phyloP scores from a whole-genome alignment of 2,329 filamentous ascomycete species.

The Aspergillaceae sp. region DNA sequence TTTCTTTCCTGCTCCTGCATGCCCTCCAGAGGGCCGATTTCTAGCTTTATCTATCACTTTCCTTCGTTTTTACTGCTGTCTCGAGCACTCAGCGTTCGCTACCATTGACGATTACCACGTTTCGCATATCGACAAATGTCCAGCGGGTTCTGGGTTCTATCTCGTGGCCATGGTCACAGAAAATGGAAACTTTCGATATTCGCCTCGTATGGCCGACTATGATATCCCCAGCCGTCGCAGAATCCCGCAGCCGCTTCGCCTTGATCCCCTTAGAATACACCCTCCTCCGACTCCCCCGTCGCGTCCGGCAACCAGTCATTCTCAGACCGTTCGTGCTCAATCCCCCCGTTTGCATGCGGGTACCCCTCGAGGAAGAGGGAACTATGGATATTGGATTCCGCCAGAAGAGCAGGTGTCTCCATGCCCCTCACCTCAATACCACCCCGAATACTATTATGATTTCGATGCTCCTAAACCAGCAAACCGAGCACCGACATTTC shows the following conservation, averaged over 20 bases:
- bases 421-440: slow-evolving; percentile 10
- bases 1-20: neutral
- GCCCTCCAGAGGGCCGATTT: too few species aligned
- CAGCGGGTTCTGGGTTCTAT: slow-evolving; percentile 26
- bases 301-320: slow-evolving; percentile 11
- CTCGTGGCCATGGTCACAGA: slow-evolving; percentile 39
- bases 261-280: slow-evolving; percentile 23
- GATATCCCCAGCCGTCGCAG: slow-evolving; percentile 23
- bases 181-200: slow-evolving; percentile 30
- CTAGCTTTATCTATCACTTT: neutral
- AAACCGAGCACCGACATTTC: slow-evolving; percentile 15
- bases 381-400: slow-evolving; percentile 5
- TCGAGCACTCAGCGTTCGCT: slow-evolving; percentile 1
- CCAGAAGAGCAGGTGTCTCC: slow-evolving; percentile 11
- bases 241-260: slow-evolving; percentile 20
- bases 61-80: neutral
- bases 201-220: slow-evolving; percentile 23
- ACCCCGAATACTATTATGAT: slow-evolving; percentile 4
- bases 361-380: neutral
- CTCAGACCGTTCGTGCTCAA: slow-evolving; percentile 12
- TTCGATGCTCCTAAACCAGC: slow-evolving; percentile 9
- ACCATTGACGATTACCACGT: slow-evolving; percentile 5
- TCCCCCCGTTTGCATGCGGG: slow-evolving; percentile 15
- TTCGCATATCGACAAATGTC: slow-evolving; percentile 30
- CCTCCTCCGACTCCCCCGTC: slow-evolving; percentile 18